Base-by-base conservation (phyloP, 495 filamentous ascomycete species). In the Penicillium canariense region DNA sequence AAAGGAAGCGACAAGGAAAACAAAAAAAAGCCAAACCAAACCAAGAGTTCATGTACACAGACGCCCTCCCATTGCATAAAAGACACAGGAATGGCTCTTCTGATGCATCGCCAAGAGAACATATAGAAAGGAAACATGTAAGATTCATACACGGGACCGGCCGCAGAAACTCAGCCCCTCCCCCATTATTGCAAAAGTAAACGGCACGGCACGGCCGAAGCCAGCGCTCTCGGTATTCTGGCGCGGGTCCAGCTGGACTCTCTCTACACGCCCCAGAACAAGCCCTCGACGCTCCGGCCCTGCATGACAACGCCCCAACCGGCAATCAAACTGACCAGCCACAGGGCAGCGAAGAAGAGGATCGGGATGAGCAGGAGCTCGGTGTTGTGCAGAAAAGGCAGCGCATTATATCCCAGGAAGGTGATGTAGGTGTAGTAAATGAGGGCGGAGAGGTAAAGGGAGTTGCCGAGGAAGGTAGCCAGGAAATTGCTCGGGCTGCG, bases 381-480 rank as follows among this genome's bases (percentile, higher is more conserved):
- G 1, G 87, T 90, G 52, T 88, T 86, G 63, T 87, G 83, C 46
- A 90, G 67, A 65, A 89, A 89, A 1, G 86, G 87, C 17, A 90
- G 72, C 15, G 86, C 85, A 61, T 89, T 89, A 65, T 89, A 90
- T 22, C 87, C 87, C 46, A 90, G 69, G 68, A 90, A 90, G 18
- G 82, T 87, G 59, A 90, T 87, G 51, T 87, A 80, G 51, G 79
- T 84, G 63, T 88, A 89, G 66, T 89, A 89, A 15, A 77, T 76
- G 28, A 87, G 64, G n/a, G 86, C 86, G 26, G 86, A 74, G 9
- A 88, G 74, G 59, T 90, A 89, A 52, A 90, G 77, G 3, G 84
- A 81, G 63, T 90, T 90, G 9, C 85, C 84, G 31, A 90, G 72
- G 62, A 88, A 84, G 12, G 83, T 81, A 9, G 85, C 85, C 45